These are phyloP conservation scores for Haberlea rhodopensis DNA, from an alignment of 257 asterid species.

Conservation along the genomic window DNA sequence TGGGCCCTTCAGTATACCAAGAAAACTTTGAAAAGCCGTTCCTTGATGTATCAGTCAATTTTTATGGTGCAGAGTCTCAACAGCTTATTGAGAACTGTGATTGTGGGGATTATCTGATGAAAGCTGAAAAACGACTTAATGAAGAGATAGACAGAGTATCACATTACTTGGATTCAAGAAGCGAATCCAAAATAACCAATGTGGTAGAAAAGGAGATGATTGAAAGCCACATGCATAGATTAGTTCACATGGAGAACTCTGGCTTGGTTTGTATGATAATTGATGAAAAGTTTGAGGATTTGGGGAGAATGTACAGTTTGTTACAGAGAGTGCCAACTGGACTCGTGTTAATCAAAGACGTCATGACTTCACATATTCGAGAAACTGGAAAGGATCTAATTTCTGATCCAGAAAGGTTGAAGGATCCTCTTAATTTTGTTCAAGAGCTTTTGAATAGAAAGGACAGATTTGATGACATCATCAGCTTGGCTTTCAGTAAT, in stretches of 20 bases:
- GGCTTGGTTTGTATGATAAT: constrained; percentile 79
- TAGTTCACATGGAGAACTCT: constrained; percentile 85
- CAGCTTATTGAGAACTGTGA: constrained; percentile 70
- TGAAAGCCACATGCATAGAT: constrained; percentile 68
- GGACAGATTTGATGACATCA: constrained; percentile 51
- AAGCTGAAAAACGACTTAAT: constrained; percentile 74
- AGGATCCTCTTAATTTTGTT: constrained; percentile 80
- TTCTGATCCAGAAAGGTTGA: constrained; percentile 74
- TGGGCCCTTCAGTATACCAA: constrained; percentile 75
- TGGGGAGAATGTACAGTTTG: constrained; percentile 75
- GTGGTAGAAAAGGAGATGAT: constrained; percentile 88
- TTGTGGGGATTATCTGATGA: constrained; percentile 80
- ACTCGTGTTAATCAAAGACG: constrained; percentile 56
- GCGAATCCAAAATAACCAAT: constrained; percentile 65
- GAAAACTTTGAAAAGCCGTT: constrained; percentile 81
- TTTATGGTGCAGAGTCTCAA: constrained; percentile 80
- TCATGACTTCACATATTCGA: constrained; percentile 74
- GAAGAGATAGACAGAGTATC: constrained; percentile 91
- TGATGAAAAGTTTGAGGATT: constrained; percentile 67
- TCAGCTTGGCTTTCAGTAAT: constrained; percentile 40
- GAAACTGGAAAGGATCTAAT: constrained; percentile 81
- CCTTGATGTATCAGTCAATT: constrained; percentile 74
- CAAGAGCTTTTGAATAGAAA: constrained; percentile 56
- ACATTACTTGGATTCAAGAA: constrained; percentile 68
- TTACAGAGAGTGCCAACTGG: constrained; percentile 68